Evolutionary conservation across 1,284 basidiomycete species (phyloP), one percentile per base, ranked within the genome.

Genomic region (Inonotus obliquus): DNA sequence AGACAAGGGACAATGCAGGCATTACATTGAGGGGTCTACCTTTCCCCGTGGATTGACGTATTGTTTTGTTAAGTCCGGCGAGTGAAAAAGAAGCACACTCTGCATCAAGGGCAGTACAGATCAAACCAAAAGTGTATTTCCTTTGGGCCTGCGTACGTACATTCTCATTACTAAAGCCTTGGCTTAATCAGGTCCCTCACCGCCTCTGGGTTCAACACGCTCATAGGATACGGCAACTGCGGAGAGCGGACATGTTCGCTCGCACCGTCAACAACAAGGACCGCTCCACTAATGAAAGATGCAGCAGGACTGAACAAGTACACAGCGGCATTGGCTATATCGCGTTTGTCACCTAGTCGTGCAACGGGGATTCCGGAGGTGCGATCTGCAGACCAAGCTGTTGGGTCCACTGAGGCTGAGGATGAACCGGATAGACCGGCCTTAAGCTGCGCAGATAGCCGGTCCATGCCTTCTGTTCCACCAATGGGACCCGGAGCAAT

Each of bases 281-380:
- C 71, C 67, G 90, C 85, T 1, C 93, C 94, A 0, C 89, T 90
- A 61, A 96, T 83, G 74, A 83, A 96, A 17, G 79, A 79, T 1
- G 93, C 94, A 0, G 94, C 94, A 52, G 87, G 85, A 65, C 92
- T 94, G 77, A 98, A 96, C 47, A 99, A 78, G 76, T 92, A 98
- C 1, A 96, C 78, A 0, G 89, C 80, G 2, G 89, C 82, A 70
- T 92, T 91, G 1, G 87, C 93, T 64, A 96, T 79, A 71, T 99
- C 95, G 59, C 81, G 76, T 53, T 84, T 74, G 63, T 83, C 76
- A 21, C 93, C 93, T 62, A 80, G 68, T 32, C 91, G 81, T 29
- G 89, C 90, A 1, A 85, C 75, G 1, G 89, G 88, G 57, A 79
- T 78, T 1, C 51, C 38, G 9, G 51, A 44, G 29, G 49, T 13